These are phyloP conservation scores for Cymbopogon citratus DNA, from an alignment of 176 grass and related monocot genomes.

Conservation along the genomic window DNA sequence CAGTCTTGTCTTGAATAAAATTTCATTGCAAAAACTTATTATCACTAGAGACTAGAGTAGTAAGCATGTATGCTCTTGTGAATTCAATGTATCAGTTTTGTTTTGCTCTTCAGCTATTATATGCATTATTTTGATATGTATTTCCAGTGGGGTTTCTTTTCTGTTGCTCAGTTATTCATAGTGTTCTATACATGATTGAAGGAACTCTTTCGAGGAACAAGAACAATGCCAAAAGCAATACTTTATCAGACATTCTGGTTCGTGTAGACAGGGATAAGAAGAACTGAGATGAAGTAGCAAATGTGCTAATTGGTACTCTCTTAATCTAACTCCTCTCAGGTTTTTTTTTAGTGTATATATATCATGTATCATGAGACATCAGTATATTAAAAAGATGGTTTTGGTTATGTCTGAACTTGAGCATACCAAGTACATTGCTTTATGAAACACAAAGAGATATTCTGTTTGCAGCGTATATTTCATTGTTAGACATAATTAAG, in stretches of 20 bases:
- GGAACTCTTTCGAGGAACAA: neutral
- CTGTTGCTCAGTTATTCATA: neutral
- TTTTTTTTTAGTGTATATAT: too few species aligned
- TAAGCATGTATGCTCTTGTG: neutral
- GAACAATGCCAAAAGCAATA: too few species aligned
- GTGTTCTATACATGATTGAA: conserved; percentile 9
- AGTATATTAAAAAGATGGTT: too few species aligned
- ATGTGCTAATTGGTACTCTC: too few species aligned
- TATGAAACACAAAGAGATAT: neutral
- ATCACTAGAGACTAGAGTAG: neutral
- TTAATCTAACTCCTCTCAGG: too few species aligned
- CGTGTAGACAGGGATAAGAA: neutral
- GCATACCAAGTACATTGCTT: neutral
- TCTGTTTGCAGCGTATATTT: neutral
- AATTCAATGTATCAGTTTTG: neutral
- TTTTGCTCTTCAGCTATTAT: neutral
- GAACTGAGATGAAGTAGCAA: conserved; percentile 2
- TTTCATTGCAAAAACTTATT: neutral
- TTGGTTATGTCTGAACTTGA: too few species aligned
- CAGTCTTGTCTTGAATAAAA: neutral
- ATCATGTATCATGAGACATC: too few species aligned
- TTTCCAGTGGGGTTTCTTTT: neutral
- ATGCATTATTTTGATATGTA: neutral
- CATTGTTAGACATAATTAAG: neutral
- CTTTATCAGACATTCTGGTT: conserved; percentile 29